Percentiles rank a stretch among this genome's conserved stretches.
Evolutionary conservation across 2,329 filamentous ascomycete genomes (phyloP).

Genomic region (Cladobotryum protrusum): DNA sequence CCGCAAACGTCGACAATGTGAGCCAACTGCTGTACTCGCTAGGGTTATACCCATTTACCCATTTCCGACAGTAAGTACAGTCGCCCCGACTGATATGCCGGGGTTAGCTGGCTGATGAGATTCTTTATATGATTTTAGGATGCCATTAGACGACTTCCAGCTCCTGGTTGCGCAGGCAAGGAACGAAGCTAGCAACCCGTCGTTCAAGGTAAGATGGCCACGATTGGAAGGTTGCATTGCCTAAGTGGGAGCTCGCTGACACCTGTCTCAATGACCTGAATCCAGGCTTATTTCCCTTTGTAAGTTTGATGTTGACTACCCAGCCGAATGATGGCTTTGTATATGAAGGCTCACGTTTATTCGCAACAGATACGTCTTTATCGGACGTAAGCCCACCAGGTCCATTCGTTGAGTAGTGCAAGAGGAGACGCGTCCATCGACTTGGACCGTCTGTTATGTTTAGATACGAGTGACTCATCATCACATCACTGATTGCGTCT

Average conservation of each 20-base stretch:
- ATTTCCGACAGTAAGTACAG: slow-evolving; percentile 38
- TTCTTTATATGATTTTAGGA: slow-evolving; percentile 32
- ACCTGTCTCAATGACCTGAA: neutral
- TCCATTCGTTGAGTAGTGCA: no score
- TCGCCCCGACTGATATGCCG: neutral
- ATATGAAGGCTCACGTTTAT: slow-evolving; percentile 8
- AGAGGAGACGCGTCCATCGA: no score
- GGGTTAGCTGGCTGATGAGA: neutral
- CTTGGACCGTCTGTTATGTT: no score
- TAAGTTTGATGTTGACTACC: slow-evolving; percentile 34
- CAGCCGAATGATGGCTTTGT: no score
- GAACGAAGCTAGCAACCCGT: slow-evolving; percentile 45
- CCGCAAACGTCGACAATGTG: slow-evolving; percentile 48
- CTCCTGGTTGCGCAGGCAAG: slow-evolving; percentile 51
- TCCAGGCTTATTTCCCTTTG: slow-evolving; percentile 56
- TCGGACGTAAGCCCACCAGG: slow-evolving; percentile 46
- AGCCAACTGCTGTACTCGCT: slow-evolving; percentile 48
- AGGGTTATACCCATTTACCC: slow-evolving; percentile 51
- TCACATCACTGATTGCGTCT: no score
- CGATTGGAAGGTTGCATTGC: neutral
- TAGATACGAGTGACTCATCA: no score
- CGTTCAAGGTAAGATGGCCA: slow-evolving; percentile 45
- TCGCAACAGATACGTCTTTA: slow-evolving; percentile 52
- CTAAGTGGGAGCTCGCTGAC: neutral
- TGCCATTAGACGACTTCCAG: slow-evolving; percentile 52